A percentile compares a stretch with the other conserved stretches of the same genome.
These are phyloP conservation scores for Sinapis alba DNA, from an alignment of 441 rosid genomes.

Conservation along the genomic window DNA sequence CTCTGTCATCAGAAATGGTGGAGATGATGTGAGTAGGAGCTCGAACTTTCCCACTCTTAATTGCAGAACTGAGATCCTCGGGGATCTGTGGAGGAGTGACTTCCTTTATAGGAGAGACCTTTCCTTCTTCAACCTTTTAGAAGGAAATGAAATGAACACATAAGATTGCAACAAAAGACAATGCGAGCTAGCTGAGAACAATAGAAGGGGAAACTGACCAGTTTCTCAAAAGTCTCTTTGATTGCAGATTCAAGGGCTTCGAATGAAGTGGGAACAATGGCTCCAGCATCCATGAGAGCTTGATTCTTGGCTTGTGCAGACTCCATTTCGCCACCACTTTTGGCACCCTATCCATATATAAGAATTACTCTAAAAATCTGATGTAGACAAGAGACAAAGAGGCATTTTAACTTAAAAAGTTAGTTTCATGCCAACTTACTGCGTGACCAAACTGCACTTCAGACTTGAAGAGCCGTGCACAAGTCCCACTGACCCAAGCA, in stretches of 20 bases:
- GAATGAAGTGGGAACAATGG: constrained; percentile 89
- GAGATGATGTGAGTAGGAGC: constrained; percentile 98
- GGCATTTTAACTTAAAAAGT: neutral
- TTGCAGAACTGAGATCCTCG: constrained; percentile 89
- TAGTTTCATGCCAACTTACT: constrained; percentile 55
- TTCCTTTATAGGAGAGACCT: constrained; percentile 78
- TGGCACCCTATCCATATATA: constrained; percentile 99
- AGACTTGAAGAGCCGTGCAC: constrained; percentile 94
- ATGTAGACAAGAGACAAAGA: constrained; percentile 1
- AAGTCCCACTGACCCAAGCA: constrained; percentile 99
- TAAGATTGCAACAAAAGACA: neutral
- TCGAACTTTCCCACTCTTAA: constrained; percentile 94
- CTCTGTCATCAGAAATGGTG: constrained; percentile 96
- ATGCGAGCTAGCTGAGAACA: constrained; percentile 7
- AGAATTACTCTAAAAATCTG: too few species aligned
- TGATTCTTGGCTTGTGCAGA: constrained; percentile 99
- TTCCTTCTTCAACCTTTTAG: constrained; percentile 70
- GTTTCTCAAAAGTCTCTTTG: constrained; percentile 84
- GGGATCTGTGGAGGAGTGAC: constrained; percentile 88
- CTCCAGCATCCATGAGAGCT: constrained; percentile 87
- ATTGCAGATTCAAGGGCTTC: constrained; percentile 81
- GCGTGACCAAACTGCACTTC: constrained; percentile 99
- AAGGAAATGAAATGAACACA: constrained; percentile 11
- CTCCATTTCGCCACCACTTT: constrained; percentile 98
- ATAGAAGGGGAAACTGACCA: constrained; percentile 51